A percentile compares a stretch with the other conserved stretches of the same genome.
These are phyloP conservation scores for Phytophthora capsici DNA, from an alignment of 352 stramenopile species.

Conservation along the genomic window DNA sequence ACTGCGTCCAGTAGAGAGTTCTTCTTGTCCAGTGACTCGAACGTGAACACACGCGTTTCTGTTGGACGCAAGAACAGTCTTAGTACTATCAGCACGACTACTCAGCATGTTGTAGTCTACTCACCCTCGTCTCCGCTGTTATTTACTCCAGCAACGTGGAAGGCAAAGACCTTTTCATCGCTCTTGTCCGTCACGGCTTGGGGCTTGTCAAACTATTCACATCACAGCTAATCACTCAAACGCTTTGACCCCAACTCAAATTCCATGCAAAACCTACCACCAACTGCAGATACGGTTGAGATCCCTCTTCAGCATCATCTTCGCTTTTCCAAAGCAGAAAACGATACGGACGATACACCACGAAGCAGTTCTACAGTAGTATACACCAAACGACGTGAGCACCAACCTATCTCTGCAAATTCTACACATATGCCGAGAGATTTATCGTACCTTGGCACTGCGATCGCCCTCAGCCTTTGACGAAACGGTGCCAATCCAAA, in stretches of 20 bases:
- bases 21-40: constrained; percentile 63
- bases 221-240: constrained; percentile 10
- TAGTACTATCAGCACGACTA: background rate
- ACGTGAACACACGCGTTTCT: constrained; percentile 79
- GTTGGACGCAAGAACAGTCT: background rate
- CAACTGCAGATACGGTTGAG: constrained; percentile 59
- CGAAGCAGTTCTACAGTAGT: constrained; percentile 49
- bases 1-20: constrained; percentile 54
- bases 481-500: constrained; percentile 67
- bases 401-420: too few species aligned
- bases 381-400: constrained; percentile 14
- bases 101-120: constrained; percentile 4
- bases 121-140: constrained; percentile 57
- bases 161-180: constrained; percentile 67
- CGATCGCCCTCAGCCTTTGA: constrained; percentile 75
- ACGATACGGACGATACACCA: constrained; percentile 72
- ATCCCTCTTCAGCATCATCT: constrained; percentile 72
- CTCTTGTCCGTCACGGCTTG: constrained; percentile 67
- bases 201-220: constrained; percentile 65
- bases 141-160: constrained; percentile 67
- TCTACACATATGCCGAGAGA: too few species aligned
- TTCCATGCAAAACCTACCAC: constrained; percentile 48
- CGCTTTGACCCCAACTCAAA: background rate
- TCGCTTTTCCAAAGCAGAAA: constrained; percentile 84
- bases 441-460: constrained; percentile 58